Conservation (phyloP, 1,139 yeast species). For the Taiozyma sp. region DNA sequence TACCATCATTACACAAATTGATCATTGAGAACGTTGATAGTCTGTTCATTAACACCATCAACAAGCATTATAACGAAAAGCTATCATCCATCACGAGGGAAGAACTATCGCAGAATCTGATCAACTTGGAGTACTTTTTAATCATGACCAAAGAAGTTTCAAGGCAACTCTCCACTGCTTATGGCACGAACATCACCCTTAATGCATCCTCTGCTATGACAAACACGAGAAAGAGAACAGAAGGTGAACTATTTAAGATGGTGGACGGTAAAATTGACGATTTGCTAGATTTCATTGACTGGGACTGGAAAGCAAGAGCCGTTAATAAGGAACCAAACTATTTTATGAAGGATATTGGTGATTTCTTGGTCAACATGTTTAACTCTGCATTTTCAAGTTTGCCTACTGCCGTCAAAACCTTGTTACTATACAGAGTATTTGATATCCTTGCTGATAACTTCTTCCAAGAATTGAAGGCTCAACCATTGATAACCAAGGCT, state of each 20-base stretch:
- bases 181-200: slow-evolving; percentile 27
- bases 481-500: slow-evolving; percentile 36
- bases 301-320: slow-evolving; percentile 65
- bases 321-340: slow-evolving; percentile 60
- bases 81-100: slow-evolving; percentile 76
- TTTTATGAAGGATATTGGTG: slow-evolving; percentile 81
- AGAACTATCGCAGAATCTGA: slow-evolving; percentile 81
- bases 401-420: slow-evolving; percentile 71
- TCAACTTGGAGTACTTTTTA: slow-evolving; percentile 82
- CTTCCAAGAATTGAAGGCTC: slow-evolving; percentile 51
- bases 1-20: slow-evolving; percentile 40
- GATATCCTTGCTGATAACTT: slow-evolving; percentile 78
- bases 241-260: slow-evolving; percentile 71
- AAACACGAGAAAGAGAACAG: slow-evolving; percentile 67
- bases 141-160: slow-evolving; percentile 43
- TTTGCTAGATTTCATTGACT: slow-evolving; percentile 78
- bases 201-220: slow-evolving; percentile 53
- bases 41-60: slow-evolving; percentile 64
- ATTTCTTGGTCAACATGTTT: slow-evolving; percentile 79
- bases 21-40: slow-evolving; percentile 62
- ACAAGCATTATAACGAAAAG: slow-evolving; percentile 59
- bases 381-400: slow-evolving; percentile 80
- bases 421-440: slow-evolving; percentile 79
- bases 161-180: slow-evolving; percentile 30
- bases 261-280: slow-evolving; percentile 77